Base-by-base conservation (phyloP, 257 asterid species). In the Asclepias syriaca region DNA sequence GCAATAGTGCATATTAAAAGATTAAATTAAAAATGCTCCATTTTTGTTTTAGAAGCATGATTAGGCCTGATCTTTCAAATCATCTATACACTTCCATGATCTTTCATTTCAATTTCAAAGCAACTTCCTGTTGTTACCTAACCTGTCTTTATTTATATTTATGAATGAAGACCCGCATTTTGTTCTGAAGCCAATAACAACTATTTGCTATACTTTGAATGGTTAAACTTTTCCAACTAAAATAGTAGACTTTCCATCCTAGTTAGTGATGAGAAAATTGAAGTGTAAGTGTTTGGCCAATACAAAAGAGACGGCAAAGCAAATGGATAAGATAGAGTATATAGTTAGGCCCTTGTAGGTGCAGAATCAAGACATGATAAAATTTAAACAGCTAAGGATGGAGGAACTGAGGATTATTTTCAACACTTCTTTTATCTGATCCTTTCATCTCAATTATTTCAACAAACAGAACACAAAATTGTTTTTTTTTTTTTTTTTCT, bases 251-350 rank as follows among this genome's bases (percentile, higher is more conserved):
- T 65, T 34, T 34, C 16, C 10, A 50, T 51, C 22, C 39, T 6
- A 43, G 48, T 14, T 51, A 34, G 15, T 72, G 65, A 51, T 50
- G 54, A 50, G 16, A 65, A 12, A 8, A 73, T 37, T 73, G 71
- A 65, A 34, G 24, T 53, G 46, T 65, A 65, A 53, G 71, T 73
- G 48, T 9, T 16, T 49, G 69, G 59, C 18, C 56, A 73, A 55
- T 40, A 34, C 45, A 18, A 34, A 68, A 50, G 61, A 19, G 37
- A 63, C 27, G 40, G 70, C 22, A 11, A 49, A 65, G 34, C 65
- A 65, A 64, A 51, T 54, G 50, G 71, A 55, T 34, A 22, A 53
- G 65, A 43, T 65, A 53, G 72, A 53, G 72, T 68, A 73, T 61
- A 69, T 39, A 34, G n/a, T 14, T 37, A 53, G 49, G 22, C 46